These are phyloP conservation scores for Sicyos edulis DNA, from an alignment of 306 rosid genomes.

Conservation along the genomic window DNA sequence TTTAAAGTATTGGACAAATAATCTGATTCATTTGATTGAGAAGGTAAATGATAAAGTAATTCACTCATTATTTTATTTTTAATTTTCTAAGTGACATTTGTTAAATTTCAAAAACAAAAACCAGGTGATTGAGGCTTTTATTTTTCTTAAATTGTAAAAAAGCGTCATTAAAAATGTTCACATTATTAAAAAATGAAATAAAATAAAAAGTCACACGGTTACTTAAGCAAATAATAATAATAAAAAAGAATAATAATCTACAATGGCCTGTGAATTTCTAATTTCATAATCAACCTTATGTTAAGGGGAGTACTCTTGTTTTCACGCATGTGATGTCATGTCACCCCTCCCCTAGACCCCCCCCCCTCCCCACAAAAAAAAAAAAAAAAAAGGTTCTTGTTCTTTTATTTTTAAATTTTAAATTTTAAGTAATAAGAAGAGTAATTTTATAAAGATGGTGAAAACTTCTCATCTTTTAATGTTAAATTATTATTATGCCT, in stretches of 20 bases:
- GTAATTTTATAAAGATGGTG: no score
- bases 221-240: not conserved
- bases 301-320: slow-evolving; percentile 3
- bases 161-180: not conserved
- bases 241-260: not conserved
- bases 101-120: not conserved
- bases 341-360: not conserved
- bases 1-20: not conserved
- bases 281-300: not conserved
- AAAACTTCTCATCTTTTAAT: no score
- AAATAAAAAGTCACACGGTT: not conserved
- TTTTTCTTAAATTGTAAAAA: not conserved
- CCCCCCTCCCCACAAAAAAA: no score
- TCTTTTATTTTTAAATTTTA: no score
- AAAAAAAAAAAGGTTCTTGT: no score
- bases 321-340: slow-evolving; percentile 8
- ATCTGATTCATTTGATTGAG: not conserved
- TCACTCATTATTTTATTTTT: not conserved
- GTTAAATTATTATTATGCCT: no score
- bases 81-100: not conserved
- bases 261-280: not conserved
- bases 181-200: not conserved
- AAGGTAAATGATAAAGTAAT: not conserved
- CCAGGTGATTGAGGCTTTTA: not conserved
- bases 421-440: no score